Percentiles rank a stretch among this genome's conserved stretches.
phyloP scores from a whole-genome alignment of 2,329 filamentous ascomycete genomes.

The Colletotrichum sp. region DNA sequence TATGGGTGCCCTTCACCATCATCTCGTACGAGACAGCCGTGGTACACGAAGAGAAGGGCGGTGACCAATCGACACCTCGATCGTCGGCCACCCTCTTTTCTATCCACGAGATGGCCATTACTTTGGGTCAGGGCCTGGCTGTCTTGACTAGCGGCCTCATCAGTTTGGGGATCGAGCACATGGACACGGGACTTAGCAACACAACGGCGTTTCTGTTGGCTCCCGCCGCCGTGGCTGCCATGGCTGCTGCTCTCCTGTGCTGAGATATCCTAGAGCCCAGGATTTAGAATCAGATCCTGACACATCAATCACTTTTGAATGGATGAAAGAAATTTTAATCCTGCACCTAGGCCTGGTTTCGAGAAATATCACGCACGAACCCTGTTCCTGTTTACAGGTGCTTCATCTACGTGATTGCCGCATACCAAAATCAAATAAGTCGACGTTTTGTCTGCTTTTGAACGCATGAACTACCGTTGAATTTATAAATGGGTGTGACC shows the following conservation, averaged over 20 bases:
- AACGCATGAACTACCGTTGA: background rate
- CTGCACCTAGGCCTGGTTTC: background rate
- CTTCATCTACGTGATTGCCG: background rate
- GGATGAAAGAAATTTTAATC: accelerated
- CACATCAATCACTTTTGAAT: accelerated
- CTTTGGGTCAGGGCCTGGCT: background rate
- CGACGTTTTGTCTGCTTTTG: background rate
- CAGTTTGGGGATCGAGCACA: background rate
- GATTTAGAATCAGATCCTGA: background rate
- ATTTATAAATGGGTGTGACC: background rate
- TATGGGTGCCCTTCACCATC: background rate
- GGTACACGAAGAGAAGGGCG: background rate
- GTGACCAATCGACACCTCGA: background rate
- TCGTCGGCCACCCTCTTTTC: background rate
- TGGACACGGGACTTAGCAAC: background rate
- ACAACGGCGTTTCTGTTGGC: background rate
- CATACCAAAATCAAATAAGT: accelerated
- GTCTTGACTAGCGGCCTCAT: background rate
- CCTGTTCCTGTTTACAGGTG: background rate
- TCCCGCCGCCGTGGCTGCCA: background rate
- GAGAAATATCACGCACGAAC: background rate
- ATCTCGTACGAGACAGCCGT: background rate
- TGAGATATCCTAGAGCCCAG: accelerated
- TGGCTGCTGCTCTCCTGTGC: background rate
- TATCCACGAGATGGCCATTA: background rate